Conservation (phyloP, 352 stramenopile genomes). For the Phytophthora nicotianae region DNA sequence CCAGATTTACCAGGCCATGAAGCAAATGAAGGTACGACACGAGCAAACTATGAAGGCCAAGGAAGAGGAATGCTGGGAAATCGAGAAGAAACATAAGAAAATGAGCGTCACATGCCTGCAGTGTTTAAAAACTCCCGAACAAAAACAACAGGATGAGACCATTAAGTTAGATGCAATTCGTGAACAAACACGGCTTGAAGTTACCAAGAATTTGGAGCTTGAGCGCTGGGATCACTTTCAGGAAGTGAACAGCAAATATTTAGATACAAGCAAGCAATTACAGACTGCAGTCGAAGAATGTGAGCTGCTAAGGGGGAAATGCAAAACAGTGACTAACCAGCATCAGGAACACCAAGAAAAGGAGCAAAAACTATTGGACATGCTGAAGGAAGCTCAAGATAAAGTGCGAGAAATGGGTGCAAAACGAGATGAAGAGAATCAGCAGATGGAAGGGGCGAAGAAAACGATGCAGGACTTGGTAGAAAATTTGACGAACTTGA, state of each 20-base stretch:
- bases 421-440: conserved; percentile 38
- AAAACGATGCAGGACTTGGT: conserved; percentile 71
- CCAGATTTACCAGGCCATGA: conserved; percentile 48
- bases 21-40: conserved; percentile 50
- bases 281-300: conserved; percentile 39
- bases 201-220: conserved; percentile 63
- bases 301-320: conserved; percentile 33
- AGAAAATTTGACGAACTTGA: conserved; percentile 71
- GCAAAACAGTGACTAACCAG: conserved; percentile 40
- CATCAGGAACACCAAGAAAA: conserved; percentile 36
- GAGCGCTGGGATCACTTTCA: conserved; percentile 74
- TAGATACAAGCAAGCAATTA: conserved; percentile 52
- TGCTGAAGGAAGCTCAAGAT: conserved; percentile 30
- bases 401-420: conserved; percentile 25
- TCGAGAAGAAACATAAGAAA: conserved; percentile 68
- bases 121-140: conserved; percentile 65
- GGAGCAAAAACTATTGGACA: conserved; percentile 28
- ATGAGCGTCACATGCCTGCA: conserved; percentile 46
- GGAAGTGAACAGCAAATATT: conserved; percentile 72
- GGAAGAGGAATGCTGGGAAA: conserved; percentile 60
- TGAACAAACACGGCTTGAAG: conserved; percentile 54
- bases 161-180: conserved; percentile 47
- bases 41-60: conserved; percentile 55
- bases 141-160: conserved; percentile 45
- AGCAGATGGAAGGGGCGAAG: conserved; percentile 53